phyloP scores from a whole-genome alignment of 1,284 basidiomycete genomes.

The Xerocomus minutiporus region DNA sequence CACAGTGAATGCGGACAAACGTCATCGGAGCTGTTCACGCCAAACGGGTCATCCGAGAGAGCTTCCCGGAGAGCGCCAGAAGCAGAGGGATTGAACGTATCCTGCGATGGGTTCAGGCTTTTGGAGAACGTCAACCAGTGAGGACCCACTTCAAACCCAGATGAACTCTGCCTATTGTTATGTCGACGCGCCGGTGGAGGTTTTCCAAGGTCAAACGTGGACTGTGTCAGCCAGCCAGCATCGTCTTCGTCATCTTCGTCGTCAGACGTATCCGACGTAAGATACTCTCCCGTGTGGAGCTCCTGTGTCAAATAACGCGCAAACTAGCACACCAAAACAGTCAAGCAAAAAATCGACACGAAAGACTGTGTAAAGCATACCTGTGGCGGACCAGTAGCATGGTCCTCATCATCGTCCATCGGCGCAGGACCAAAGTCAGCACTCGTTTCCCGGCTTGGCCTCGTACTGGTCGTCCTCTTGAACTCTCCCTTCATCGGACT shows the following conservation, averaged over 20 bases:
- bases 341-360: slow-evolving; percentile 2
- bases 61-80: slow-evolving; percentile 27
- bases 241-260: slow-evolving; percentile 68
- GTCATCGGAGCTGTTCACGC: slow-evolving; percentile 42
- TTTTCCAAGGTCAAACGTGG: slow-evolving; percentile 59
- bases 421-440: slow-evolving; percentile 65
- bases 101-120: slow-evolving; percentile 35
- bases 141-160: slow-evolving; percentile 57
- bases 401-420: slow-evolving; percentile 41
- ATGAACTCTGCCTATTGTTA: slow-evolving; percentile 49
- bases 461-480: slow-evolving; percentile 41
- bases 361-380: slow-evolving; percentile 35
- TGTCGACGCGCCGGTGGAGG: slow-evolving; percentile 52
- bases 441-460: slow-evolving; percentile 45
- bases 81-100: slow-evolving; percentile 47
- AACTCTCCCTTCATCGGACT: slow-evolving; percentile 51
- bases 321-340: slow-evolving; percentile 44
- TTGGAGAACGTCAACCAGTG: background rate
- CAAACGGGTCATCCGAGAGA: slow-evolving; percentile 52
- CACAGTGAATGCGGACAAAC: slow-evolving; percentile 33
- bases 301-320: slow-evolving; percentile 71
- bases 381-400: slow-evolving; percentile 48
- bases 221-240: slow-evolving; percentile 74
- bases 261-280: slow-evolving; percentile 54
- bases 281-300: slow-evolving; percentile 57